Conservation (phyloP, 768 basidiomycete species). For the Amanita pseudoporphyria region DNA sequence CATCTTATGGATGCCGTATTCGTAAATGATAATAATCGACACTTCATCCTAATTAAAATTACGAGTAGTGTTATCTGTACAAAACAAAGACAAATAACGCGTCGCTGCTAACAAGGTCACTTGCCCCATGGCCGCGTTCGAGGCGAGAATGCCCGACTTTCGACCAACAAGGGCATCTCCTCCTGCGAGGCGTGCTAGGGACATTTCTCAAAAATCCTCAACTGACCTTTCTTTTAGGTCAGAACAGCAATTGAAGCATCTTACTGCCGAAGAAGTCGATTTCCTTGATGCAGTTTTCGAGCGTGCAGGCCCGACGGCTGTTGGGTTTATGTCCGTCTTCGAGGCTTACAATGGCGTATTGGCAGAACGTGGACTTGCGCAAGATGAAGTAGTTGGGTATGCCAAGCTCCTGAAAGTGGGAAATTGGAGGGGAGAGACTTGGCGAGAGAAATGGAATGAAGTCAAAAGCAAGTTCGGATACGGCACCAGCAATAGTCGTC, state of each 20-base stretch:
- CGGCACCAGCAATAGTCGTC: background rate
- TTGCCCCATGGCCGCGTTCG: background rate
- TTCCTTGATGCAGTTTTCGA: constrained; percentile 68
- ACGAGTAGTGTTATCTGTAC: background rate
- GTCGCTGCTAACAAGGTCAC: background rate
- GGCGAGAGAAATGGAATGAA: constrained; percentile 73
- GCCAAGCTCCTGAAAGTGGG: constrained; percentile 76
- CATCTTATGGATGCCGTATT: background rate
- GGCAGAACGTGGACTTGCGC: constrained; percentile 64
- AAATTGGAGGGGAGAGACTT: constrained; percentile 68
- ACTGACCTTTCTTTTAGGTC: constrained; percentile 33
- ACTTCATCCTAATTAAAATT: background rate
- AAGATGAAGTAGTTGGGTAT: constrained; percentile 75
- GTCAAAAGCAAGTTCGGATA: constrained; percentile 35
- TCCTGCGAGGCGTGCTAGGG: constrained; percentile 24
- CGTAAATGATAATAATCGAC: background rate
- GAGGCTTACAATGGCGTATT: constrained; percentile 80
- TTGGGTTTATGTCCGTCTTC: constrained; percentile 73
- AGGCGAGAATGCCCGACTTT: constrained; percentile 31
- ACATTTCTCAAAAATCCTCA: constrained; percentile 10
- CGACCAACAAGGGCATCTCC: constrained; percentile 40
- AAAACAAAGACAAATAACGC: constrained; percentile 6
- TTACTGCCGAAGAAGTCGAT: constrained; percentile 49
- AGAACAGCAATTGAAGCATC: constrained; percentile 39
- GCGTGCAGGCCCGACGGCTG: constrained; percentile 57